Percentiles rank a stretch among this genome's conserved stretches.
Conservation (phyloP, 495 filamentous ascomycete species). For the Penicillium cataractarum region DNA sequence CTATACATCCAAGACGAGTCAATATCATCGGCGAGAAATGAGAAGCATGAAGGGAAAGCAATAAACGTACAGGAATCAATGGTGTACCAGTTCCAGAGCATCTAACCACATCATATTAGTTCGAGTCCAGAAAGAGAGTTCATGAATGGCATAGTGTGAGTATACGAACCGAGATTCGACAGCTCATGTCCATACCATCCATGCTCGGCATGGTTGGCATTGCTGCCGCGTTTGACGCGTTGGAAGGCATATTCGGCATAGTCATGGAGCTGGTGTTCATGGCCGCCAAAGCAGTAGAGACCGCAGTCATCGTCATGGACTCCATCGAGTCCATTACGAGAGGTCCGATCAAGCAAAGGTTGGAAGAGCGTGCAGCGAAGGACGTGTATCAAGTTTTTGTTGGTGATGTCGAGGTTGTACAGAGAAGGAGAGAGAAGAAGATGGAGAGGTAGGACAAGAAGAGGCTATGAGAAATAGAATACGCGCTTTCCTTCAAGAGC, state of each 20-base stretch:
- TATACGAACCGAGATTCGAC: constrained; percentile 48
- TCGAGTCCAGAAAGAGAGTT: background rate
- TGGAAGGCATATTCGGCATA: constrained; percentile 2
- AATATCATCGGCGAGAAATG: background rate
- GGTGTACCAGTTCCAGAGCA: constrained; percentile 81
- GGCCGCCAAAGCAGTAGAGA: background rate
- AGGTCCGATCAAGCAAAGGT: background rate
- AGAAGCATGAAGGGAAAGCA: background rate
- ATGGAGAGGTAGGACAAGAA: background rate
- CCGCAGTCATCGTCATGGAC: background rate
- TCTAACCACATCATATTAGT: constrained; percentile 43
- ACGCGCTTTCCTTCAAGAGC: background rate
- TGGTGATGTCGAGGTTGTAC: background rate
- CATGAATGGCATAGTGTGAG: background rate
- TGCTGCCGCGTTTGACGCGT: background rate
- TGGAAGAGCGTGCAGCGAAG: background rate
- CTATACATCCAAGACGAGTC: constrained; percentile 22
- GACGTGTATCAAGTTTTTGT: background rate
- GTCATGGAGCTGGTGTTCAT: constrained; percentile 13
- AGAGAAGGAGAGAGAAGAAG: background rate
- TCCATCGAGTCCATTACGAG: background rate
- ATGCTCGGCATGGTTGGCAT: constrained; percentile 20
- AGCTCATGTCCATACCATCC: constrained; percentile 27
- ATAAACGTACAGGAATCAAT: constrained; percentile 59
- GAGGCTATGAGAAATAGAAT: background rate